Percentiles rank a stretch among this genome's conserved stretches.
phyloP scores from a whole-genome alignment of 805 yeast species.

The Candida sithepensis region DNA sequence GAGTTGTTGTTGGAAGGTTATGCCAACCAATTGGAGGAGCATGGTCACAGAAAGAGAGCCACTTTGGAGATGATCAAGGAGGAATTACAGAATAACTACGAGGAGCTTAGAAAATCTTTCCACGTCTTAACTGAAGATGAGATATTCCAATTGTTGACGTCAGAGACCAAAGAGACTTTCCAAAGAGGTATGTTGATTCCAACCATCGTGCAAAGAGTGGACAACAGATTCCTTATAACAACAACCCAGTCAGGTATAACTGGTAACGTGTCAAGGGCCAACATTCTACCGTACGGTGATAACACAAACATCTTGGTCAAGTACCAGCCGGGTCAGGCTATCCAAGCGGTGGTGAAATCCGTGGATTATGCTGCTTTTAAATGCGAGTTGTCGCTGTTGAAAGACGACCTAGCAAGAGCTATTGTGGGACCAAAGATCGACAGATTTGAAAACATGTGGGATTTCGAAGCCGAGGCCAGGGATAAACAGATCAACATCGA shows the following conservation, averaged over 20 bases:
- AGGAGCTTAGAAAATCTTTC: conserved; percentile 76
- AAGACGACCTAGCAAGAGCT: conserved; percentile 59
- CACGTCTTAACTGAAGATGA: conserved; percentile 62
- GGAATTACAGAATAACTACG: conserved; percentile 84
- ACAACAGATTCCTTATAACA: conserved; percentile 36
- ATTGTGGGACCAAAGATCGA: conserved; percentile 36
- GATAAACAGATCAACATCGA: conserved; percentile 58
- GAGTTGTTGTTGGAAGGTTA: conserved; percentile 87
- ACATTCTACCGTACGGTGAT: conserved; percentile 44
- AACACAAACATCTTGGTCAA: conserved; percentile 35
- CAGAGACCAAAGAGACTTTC: conserved; percentile 72
- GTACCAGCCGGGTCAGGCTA: conserved; percentile 69
- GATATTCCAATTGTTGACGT: conserved; percentile 84
- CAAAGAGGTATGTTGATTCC: conserved; percentile 70
- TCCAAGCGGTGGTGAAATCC: conserved; percentile 72
- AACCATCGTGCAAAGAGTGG: conserved; percentile 65
- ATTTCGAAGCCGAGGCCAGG: conserved; percentile 65
- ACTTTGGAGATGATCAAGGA: conserved; percentile 80
- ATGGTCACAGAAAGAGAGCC: conserved; percentile 69
- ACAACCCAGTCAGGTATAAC: conserved; percentile 54
- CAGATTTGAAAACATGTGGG: conserved; percentile 73
- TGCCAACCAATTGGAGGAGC: conserved; percentile 83
- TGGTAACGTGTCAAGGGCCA: conserved; percentile 30
- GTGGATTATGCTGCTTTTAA: conserved; percentile 73
- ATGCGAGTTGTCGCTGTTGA: conserved; percentile 69